Conservation (phyloP, 495 filamentous ascomycete species). For the Aspergillus saccharolyticus region DNA sequence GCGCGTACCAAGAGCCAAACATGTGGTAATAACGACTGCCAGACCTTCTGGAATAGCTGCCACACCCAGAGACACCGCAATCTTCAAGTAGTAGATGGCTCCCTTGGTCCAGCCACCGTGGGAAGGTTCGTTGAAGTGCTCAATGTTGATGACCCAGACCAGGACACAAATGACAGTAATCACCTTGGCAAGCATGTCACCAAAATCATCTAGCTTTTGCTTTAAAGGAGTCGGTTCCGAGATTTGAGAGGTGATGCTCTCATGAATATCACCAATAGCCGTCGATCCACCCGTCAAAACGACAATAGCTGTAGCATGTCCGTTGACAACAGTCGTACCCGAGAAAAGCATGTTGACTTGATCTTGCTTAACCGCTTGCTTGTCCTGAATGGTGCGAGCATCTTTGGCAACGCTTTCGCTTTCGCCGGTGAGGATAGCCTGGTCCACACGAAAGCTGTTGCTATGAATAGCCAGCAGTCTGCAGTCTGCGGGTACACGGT, state of each 20-base stretch:
- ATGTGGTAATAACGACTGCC: constrained; percentile 96
- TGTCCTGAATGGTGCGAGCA: constrained; percentile 60
- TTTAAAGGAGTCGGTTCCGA: constrained; percentile 96
- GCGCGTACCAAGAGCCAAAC: constrained; percentile 87
- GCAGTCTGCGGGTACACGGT: constrained; percentile 96
- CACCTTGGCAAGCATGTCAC: constrained; percentile 93
- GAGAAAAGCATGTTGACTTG: constrained; percentile 98
- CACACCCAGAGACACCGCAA: constrained; percentile 96
- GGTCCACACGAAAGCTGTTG: constrained; percentile 94
- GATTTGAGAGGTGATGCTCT: constrained; percentile 96
- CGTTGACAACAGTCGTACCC: constrained; percentile 93
- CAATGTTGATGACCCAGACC: constrained; percentile 98
- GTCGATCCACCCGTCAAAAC: constrained; percentile 87
- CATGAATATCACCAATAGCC: constrained; percentile 97
- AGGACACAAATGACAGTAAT: constrained; percentile 94
- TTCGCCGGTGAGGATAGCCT: constrained; percentile 96
- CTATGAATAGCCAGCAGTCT: constrained; percentile 85
- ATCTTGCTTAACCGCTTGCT: constrained; percentile 91
- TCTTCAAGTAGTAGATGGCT: constrained; percentile 99
- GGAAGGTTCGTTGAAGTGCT: constrained; percentile 89
- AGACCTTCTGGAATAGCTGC: constrained; percentile 97
- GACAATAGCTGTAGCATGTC: constrained; percentile 87
- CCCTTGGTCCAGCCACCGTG: constrained; percentile 96
- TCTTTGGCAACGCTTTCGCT: constrained; percentile 96
- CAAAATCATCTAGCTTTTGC: constrained; percentile 98